Evolutionary conservation across 1,139 yeast species (phyloP).

Genomic region (Spathaspora jeffriesii): DNA sequence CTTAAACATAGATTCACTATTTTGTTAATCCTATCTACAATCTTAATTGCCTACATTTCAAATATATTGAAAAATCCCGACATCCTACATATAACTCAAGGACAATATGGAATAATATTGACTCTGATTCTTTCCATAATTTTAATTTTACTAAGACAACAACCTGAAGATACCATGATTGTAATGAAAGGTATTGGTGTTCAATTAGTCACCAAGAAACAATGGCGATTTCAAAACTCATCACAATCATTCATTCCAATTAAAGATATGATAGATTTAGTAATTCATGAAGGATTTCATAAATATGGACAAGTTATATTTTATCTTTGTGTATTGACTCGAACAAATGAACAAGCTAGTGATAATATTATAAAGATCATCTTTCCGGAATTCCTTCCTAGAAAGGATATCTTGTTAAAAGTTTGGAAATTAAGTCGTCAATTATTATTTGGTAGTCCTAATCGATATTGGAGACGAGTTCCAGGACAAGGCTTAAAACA

Average conservation of each 20-base stretch:
- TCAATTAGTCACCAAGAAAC: constrained; percentile 27
- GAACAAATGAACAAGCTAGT: constrained; percentile 20
- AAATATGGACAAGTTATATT: constrained; percentile 62
- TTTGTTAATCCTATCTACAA: constrained; percentile 3
- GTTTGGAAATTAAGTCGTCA: constrained; percentile 43
- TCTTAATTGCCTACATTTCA: constrained; percentile 4
- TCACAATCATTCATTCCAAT: constrained; percentile 48
- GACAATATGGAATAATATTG: neutral
- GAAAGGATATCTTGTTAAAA: constrained; percentile 39
- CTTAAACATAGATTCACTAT: constrained; percentile 1
- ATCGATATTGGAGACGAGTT: constrained; percentile 41
- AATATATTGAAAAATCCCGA: neutral
- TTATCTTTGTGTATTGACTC: constrained; percentile 59
- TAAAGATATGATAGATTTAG: constrained; percentile 55
- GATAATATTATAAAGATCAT: constrained; percentile 46
- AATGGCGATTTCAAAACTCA: constrained; percentile 28
- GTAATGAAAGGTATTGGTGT: constrained; percentile 41
- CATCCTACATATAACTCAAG: neutral
- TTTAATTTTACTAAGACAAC: constrained; percentile 18
- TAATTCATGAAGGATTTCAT: constrained; percentile 69
- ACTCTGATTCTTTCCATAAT: neutral
- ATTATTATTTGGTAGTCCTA: constrained; percentile 35
- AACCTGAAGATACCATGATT: constrained; percentile 31
- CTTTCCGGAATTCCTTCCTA: constrained; percentile 48
- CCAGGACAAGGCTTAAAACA: constrained; percentile 43